Evolutionary conservation across 257 asterid species (phyloP).

Genomic region (Solanum rostratum): DNA sequence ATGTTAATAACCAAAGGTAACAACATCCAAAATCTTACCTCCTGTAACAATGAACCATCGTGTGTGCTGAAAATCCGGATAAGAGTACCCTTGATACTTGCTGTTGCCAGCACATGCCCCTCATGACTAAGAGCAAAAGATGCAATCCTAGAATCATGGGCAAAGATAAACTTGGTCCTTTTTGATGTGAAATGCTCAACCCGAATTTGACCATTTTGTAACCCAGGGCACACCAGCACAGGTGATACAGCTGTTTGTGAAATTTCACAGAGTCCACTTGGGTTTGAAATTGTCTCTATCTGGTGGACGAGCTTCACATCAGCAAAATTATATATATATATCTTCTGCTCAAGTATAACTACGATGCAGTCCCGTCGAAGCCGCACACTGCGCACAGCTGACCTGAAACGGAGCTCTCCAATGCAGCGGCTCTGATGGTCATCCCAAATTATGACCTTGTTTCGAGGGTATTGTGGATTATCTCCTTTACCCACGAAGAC

Average conservation of each 20-base stretch:
- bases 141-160: slow-evolving; percentile 79
- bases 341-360: slow-evolving; percentile 84
- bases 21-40: slow-evolving; percentile 36
- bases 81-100: slow-evolving; percentile 80
- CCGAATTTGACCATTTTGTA: slow-evolving; percentile 76
- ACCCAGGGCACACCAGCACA: slow-evolving; percentile 85
- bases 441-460: slow-evolving; percentile 89
- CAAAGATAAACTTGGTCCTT: slow-evolving; percentile 56
- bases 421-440: slow-evolving; percentile 84
- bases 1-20: background rate
- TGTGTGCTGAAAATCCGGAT: slow-evolving; percentile 86
- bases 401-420: slow-evolving; percentile 82
- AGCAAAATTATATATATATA: slow-evolving; percentile 68
- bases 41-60: slow-evolving; percentile 91
- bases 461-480: slow-evolving; percentile 74
- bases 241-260: slow-evolving; percentile 63
- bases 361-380: slow-evolving; percentile 74
- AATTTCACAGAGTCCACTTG: slow-evolving; percentile 80
- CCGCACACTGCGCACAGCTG: slow-evolving; percentile 78
- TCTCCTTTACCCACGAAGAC: slow-evolving; percentile 78
- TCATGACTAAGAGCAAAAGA: slow-evolving; percentile 76
- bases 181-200: slow-evolving; percentile 84
- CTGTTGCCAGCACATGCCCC: slow-evolving; percentile 90
- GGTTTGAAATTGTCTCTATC: slow-evolving; percentile 74
- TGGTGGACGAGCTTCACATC: slow-evolving; percentile 86